phyloP scores from a whole-genome alignment of 1,139 yeast genomes.

The Blastobotrys indianensis region DNA sequence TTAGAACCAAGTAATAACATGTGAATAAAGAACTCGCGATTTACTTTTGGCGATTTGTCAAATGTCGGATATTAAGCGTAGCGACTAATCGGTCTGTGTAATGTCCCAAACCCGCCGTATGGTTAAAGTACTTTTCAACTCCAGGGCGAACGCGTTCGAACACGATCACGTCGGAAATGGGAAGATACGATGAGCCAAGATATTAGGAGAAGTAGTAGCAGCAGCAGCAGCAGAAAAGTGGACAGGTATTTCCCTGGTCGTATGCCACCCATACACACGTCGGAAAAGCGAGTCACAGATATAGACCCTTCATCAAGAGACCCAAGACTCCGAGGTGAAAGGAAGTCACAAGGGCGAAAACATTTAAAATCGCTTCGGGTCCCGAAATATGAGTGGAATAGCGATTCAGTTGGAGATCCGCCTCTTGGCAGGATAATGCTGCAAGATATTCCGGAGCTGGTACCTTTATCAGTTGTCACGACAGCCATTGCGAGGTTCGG shows the following conservation, averaged over 20 bases:
- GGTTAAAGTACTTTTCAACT: not conserved
- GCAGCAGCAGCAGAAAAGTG: not conserved
- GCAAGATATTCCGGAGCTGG: conserved; percentile 52
- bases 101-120: not conserved
- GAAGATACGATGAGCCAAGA: not conserved
- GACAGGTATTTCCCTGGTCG: not conserved
- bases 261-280: too few species aligned
- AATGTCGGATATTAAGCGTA: too few species aligned
- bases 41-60: too few species aligned
- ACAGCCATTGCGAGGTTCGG: conserved; percentile 62
- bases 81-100: not conserved
- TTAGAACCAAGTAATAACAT: conserved; percentile 59
- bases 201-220: not conserved
- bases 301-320: not conserved
- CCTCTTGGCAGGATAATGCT: conserved; percentile 68
- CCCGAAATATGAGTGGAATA: conserved; percentile 51
- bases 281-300: too few species aligned
- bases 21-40: not conserved
- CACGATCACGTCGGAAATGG: too few species aligned
- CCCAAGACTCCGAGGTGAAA: not conserved
- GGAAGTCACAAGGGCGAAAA: not conserved
- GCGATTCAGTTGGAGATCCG: conserved; percentile 67
- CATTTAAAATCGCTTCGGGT: conserved; percentile 36
- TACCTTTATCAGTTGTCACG: conserved; percentile 43
- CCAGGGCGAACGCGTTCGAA: too few species aligned